Conservation (phyloP, 2,329 filamentous ascomycete species). For the Fusarium equiseti region DNA sequence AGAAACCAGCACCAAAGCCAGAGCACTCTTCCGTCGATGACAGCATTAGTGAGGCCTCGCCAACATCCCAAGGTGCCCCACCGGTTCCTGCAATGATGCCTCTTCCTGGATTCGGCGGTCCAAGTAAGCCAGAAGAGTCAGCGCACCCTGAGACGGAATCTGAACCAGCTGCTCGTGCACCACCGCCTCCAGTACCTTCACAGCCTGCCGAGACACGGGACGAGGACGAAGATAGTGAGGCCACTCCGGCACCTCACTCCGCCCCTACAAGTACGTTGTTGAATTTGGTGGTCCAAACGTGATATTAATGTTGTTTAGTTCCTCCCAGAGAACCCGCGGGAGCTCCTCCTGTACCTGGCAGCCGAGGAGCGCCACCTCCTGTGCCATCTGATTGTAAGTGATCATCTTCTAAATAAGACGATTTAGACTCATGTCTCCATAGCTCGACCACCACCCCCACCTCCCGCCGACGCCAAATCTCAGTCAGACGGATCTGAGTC, state of each 20-base stretch:
- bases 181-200: constrained; percentile 50
- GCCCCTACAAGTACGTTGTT: constrained; percentile 40
- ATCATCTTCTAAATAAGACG: constrained; percentile 21
- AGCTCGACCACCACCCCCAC: constrained; percentile 74
- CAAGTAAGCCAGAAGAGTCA: constrained; percentile 59
- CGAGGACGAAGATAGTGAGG: constrained; percentile 53
- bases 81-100: constrained; percentile 71
- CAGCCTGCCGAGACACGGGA: constrained; percentile 43
- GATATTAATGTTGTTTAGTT: constrained; percentile 49
- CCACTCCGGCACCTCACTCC: constrained; percentile 51
- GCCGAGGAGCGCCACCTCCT: constrained; percentile 67
- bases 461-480: constrained; percentile 68
- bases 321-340: constrained; percentile 51
- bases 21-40: constrained; percentile 58
- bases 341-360: constrained; percentile 61
- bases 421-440: constrained; percentile 44
- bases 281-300: background rate
- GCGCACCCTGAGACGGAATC: constrained; percentile 55
- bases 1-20: constrained; percentile 61
- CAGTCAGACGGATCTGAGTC: constrained; percentile 85
- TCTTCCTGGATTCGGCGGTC: constrained; percentile 78
- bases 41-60: constrained; percentile 59
- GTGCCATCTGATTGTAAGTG: constrained; percentile 72
- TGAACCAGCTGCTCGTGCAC: constrained; percentile 45
- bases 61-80: constrained; percentile 59